Evolutionary conservation across 306 rosid genomes (phyloP).

Genomic region (Gastrolobium bilobum): DNA sequence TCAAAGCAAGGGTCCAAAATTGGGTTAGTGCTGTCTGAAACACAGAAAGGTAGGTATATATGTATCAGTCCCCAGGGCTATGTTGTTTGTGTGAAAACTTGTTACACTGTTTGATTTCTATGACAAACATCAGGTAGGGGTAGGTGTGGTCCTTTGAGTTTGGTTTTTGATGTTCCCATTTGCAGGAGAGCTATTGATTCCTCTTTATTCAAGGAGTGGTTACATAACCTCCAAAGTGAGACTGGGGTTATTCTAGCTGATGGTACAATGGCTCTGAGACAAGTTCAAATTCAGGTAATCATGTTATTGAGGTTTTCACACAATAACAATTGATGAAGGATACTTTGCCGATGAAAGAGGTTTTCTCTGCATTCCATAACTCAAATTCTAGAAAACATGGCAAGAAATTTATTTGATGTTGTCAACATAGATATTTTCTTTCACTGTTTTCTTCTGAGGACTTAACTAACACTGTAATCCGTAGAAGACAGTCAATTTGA

Average conservation of each 20-base stretch:
- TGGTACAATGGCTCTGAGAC: constrained; percentile 67
- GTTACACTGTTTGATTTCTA: constrained; percentile 1
- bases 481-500: too few relatives aligned
- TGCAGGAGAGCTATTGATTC: constrained; percentile 88
- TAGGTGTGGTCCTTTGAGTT: background rate
- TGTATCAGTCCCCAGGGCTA: too few relatives aligned
- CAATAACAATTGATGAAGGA: background rate
- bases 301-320: constrained; percentile 1
- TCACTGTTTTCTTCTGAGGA: constrained; percentile 23
- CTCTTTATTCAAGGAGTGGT: constrained; percentile 87
- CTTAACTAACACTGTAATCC: constrained; percentile 2
- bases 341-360: background rate
- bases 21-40: too few relatives aligned
- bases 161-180: constrained; percentile 15
- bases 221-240: constrained; percentile 77
- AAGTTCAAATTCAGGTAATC: constrained; percentile 83
- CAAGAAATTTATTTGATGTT: constrained; percentile 2
- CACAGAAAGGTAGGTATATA: too few relatives aligned
- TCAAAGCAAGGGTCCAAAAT: too few relatives aligned
- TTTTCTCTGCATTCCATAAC: constrained; percentile 12
- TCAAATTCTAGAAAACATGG: constrained; percentile 2
- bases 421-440: constrained; percentile 20
- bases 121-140: background rate
- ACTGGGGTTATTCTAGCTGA: constrained; percentile 75
- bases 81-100: constrained; percentile 16